Conservation (phyloP, 768 basidiomycete genomes). For the Xerocomus spinulosus region DNA sequence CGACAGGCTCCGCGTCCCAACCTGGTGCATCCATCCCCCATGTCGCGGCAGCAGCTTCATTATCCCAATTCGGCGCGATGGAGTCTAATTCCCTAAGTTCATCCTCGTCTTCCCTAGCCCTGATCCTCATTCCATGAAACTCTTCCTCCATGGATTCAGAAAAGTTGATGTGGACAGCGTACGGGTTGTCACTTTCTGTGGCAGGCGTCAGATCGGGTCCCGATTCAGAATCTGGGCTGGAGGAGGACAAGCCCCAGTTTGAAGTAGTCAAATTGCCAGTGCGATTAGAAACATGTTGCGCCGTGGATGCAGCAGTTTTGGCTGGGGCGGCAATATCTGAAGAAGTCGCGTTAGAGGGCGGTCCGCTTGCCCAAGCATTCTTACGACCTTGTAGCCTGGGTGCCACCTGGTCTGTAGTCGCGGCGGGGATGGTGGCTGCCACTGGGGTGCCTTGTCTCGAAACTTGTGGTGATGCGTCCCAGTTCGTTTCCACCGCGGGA, state of each 20-base stretch:
- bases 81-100: slow-evolving; percentile 20
- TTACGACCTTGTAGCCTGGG: slow-evolving; percentile 8
- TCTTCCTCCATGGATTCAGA: slow-evolving; percentile 28
- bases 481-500: slow-evolving; percentile 9
- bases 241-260: slow-evolving; percentile 25
- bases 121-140: slow-evolving; percentile 24
- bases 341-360: slow-evolving; percentile 10
- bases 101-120: slow-evolving; percentile 7
- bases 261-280: slow-evolving; percentile 7
- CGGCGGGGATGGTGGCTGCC: slow-evolving; percentile 1
- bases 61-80: slow-evolving; percentile 24
- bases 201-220: slow-evolving; percentile 8
- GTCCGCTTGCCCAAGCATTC: slow-evolving; percentile 10
- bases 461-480: slow-evolving; percentile 16
- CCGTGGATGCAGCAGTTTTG: background rate
- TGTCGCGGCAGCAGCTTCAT: background rate
- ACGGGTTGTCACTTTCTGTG: slow-evolving; percentile 24
- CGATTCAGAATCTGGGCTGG: slow-evolving; percentile 28
- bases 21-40: background rate
- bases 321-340: slow-evolving; percentile 11
- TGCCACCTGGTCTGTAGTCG: slow-evolving; percentile 3
- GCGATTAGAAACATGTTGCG: slow-evolving; percentile 5
- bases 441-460: slow-evolving; percentile 19
- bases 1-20: slow-evolving; percentile 18
- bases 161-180: slow-evolving; percentile 18